phyloP scores from a whole-genome alignment of 495 filamentous ascomycete species.

The Penicillium herquei region DNA sequence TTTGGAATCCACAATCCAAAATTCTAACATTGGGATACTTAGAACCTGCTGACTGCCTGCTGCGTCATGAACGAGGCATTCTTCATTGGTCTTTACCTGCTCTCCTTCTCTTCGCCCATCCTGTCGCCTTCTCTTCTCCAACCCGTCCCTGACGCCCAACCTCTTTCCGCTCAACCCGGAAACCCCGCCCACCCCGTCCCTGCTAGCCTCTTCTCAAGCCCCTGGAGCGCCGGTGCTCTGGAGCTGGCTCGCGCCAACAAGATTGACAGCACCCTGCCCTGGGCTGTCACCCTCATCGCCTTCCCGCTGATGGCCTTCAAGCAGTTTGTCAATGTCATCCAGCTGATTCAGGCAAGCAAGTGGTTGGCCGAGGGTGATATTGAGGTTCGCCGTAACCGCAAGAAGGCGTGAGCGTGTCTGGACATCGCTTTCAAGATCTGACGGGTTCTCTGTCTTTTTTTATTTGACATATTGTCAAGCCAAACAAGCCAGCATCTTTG shows the following conservation, averaged over 20 bases:
- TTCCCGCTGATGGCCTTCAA: conserved; percentile 86
- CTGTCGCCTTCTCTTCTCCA: conserved; percentile 80
- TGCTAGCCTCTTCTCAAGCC: conserved; percentile 70
- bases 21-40: background rate
- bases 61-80: conserved; percentile 91
- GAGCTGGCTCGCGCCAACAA: conserved; percentile 92
- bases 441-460: background rate
- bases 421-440: conserved; percentile 2
- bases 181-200: conserved; percentile 64
- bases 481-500: too few species aligned
- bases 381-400: conserved; percentile 29
- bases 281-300: conserved; percentile 80
- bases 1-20: too few species aligned
- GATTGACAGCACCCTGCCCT: conserved; percentile 80
- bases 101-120: conserved; percentile 88
- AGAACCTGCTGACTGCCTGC: conserved; percentile 90
- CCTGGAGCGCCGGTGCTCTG: conserved; percentile 86
- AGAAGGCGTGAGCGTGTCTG: conserved; percentile 15
- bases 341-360: conserved; percentile 87
- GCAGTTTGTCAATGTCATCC: conserved; percentile 90
- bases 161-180: conserved; percentile 59
- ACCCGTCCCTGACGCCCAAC: conserved; percentile 42
- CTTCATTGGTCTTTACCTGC: conserved; percentile 96
- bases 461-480: too few species aligned
- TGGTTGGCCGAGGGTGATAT: conserved; percentile 89